A percentile compares a stretch with the other conserved stretches of the same genome.
These are phyloP conservation scores for Cercospora zeae-maydis DNA, from an alignment of 2,329 filamentous ascomycete genomes.

Conservation along the genomic window DNA sequence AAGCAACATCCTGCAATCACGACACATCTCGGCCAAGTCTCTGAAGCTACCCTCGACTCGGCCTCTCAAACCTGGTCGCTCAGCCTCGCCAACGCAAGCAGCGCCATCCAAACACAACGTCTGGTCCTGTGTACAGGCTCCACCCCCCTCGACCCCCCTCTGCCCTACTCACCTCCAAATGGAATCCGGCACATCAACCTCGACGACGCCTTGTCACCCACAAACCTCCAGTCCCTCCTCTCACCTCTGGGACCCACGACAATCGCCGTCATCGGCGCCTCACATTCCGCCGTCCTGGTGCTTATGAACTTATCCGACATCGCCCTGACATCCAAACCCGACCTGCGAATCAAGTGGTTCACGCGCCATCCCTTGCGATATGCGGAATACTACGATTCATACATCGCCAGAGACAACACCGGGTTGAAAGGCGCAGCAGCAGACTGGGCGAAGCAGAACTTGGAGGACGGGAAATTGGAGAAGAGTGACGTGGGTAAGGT, in stretches of 20 bases:
- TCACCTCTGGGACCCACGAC: slow-evolving; percentile 40
- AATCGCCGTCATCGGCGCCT: slow-evolving; percentile 59
- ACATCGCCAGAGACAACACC: slow-evolving; percentile 64
- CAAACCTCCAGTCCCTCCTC: slow-evolving; percentile 44
- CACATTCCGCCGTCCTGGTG: slow-evolving; percentile 61
- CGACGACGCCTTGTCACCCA: slow-evolving; percentile 55
- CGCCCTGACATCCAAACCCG: slow-evolving; percentile 50
- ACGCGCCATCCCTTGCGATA: slow-evolving; percentile 58
- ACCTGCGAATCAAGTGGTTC: slow-evolving; percentile 60
- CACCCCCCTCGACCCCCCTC: slow-evolving; percentile 44
- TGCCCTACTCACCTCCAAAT: slow-evolving; percentile 42
- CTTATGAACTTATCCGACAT: slow-evolving; percentile 59
- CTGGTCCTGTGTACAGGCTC: slow-evolving; percentile 60
- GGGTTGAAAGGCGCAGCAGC: slow-evolving; percentile 62
- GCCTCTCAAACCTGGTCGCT: slow-evolving; percentile 40
- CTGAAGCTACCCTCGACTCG: slow-evolving; percentile 40
- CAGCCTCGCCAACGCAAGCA: slow-evolving; percentile 31
- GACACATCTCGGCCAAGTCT: slow-evolving; percentile 40
- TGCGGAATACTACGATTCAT: slow-evolving; percentile 59
- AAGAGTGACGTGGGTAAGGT: slow-evolving; percentile 47
- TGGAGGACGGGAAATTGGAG: slow-evolving; percentile 52
- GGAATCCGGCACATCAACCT: slow-evolving; percentile 48
- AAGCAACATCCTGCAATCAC: slow-evolving; percentile 40
- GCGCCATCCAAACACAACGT: slow-evolving; percentile 35
- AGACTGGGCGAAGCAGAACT: slow-evolving; percentile 56